These are phyloP conservation scores for Hemisphaericaspora nanyangensis DNA, from an alignment of 805 yeast species.

Conservation along the genomic window DNA sequence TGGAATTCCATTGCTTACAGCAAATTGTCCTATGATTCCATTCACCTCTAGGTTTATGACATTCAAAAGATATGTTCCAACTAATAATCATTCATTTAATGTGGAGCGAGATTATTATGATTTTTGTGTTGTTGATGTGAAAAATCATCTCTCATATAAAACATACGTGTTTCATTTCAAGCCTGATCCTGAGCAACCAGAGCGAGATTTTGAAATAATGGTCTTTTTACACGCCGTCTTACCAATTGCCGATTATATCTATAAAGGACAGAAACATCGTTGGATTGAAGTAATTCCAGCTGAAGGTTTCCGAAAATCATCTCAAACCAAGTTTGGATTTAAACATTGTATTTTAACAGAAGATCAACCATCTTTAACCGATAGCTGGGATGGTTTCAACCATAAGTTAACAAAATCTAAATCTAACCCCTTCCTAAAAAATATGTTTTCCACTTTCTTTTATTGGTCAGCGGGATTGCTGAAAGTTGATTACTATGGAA, in stretches of 20 bases:
- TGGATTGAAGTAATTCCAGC: constrained; percentile 6
- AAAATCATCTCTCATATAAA: constrained; percentile 2
- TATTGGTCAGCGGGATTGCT: too few species aligned
- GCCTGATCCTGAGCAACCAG: constrained; percentile 5
- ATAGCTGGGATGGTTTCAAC: constrained; percentile 7
- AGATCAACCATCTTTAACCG: constrained; percentile 6
- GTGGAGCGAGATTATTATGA: constrained; percentile 4
- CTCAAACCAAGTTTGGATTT: constrained; percentile 4
- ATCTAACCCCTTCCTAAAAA: constrained; percentile 3
- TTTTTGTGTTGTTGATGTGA: constrained; percentile 4
- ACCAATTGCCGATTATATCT: constrained; percentile 9
- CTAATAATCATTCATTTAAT: constrained; percentile 7
- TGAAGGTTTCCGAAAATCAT: background rate
- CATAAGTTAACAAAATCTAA: constrained; percentile 5
- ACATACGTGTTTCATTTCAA: constrained; percentile 5
- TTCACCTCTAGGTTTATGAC: constrained; percentile 1
- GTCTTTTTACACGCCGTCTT: constrained; percentile 7
- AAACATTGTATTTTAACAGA: constrained; percentile 1
- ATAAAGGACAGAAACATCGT: constrained; percentile 3
- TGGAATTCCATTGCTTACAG: constrained; percentile 9
- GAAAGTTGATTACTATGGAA: too few species aligned
- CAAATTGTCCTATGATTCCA: constrained; percentile 1
- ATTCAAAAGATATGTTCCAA: constrained; percentile 4
- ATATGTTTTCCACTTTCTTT: too few species aligned
- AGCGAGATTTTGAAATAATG: constrained; percentile 3